Evolutionary conservation across 352 stramenopile genomes (phyloP).

Genomic region (Phytophthora citricola): DNA sequence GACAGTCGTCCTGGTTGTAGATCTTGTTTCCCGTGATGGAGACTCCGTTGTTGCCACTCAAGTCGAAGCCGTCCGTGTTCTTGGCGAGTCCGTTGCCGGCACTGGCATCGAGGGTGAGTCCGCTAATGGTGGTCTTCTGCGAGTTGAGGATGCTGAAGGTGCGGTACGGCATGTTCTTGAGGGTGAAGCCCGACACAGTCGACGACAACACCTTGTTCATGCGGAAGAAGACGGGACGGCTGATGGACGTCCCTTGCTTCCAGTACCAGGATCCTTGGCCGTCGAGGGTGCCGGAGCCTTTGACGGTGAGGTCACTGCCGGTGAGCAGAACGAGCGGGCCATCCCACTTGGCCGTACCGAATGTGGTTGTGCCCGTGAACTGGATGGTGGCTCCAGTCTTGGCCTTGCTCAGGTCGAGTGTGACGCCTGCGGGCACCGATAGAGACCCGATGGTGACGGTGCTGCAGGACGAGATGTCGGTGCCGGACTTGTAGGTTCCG

Average conservation of each 20-base stretch:
- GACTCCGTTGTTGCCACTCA: slow-evolving; percentile 18
- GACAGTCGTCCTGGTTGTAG: slow-evolving; percentile 26
- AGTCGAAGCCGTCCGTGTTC: slow-evolving; percentile 22
- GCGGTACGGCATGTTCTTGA: slow-evolving; percentile 37
- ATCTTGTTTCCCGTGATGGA: slow-evolving; percentile 21
- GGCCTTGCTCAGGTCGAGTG: slow-evolving; percentile 33
- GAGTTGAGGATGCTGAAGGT: slow-evolving; percentile 33
- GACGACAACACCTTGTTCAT: slow-evolving; percentile 13
- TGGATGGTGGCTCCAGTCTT: slow-evolving; percentile 36
- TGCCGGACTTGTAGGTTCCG: slow-evolving; percentile 26
- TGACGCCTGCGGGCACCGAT: slow-evolving; percentile 15
- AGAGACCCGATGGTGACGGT: slow-evolving; percentile 32
- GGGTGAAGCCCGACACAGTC: slow-evolving; percentile 33
- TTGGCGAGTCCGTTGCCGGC: slow-evolving; percentile 1
- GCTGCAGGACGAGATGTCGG: slow-evolving; percentile 36
- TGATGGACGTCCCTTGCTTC: slow-evolving; percentile 32
- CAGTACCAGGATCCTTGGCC: slow-evolving; percentile 44
- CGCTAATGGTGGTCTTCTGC: slow-evolving; percentile 18
- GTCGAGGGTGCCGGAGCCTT: slow-evolving; percentile 35
- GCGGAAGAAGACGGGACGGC: slow-evolving; percentile 17
- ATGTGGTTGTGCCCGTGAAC: slow-evolving; percentile 41
- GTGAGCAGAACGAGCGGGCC: slow-evolving; percentile 35
- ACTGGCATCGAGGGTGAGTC: slow-evolving; percentile 12
- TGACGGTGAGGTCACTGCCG: slow-evolving; percentile 22
- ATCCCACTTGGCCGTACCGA: slow-evolving; percentile 34